Evolutionary conservation across 1,284 basidiomycete species (phyloP).

Genomic region (Melampsora larici-populina): DNA sequence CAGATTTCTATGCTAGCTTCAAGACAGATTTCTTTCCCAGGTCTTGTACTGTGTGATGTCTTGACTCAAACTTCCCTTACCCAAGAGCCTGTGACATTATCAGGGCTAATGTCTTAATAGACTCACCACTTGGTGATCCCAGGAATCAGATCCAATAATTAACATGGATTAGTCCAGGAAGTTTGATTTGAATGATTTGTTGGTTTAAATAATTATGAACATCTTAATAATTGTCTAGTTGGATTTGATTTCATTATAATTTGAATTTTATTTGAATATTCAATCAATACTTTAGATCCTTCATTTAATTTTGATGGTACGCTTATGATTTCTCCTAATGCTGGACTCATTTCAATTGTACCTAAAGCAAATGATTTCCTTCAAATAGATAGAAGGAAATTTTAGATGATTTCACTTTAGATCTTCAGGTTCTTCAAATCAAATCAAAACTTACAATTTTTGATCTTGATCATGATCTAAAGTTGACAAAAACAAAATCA

Average conservation of each 20-base stretch:
- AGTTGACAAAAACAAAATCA: background rate
- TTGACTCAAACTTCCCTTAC: too few species aligned
- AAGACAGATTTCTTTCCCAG: too few species aligned
- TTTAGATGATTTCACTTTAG: background rate
- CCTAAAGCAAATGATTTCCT: slow-evolving; percentile 4
- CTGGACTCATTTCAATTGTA: slow-evolving; percentile 8
- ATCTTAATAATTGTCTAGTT: slow-evolving; percentile 14
- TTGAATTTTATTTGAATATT: slow-evolving; percentile 16
- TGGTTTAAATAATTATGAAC: slow-evolving; percentile 23
- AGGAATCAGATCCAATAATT: too few species aligned
- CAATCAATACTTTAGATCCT: slow-evolving; percentile 15
- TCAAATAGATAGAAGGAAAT: background rate
- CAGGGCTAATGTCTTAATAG: too few species aligned
- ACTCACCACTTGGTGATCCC: too few species aligned
- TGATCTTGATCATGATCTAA: background rate
- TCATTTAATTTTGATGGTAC: slow-evolving; percentile 30
- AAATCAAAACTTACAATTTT: background rate
- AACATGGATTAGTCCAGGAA: slow-evolving; percentile 14
- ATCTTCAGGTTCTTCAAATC: background rate
- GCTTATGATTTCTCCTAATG: slow-evolving; percentile 26
- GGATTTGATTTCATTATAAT: background rate
- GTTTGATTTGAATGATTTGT: background rate
- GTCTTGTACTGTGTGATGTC: too few species aligned
- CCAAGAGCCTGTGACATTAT: too few species aligned
- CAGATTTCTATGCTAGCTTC: too few species aligned